phyloP scores from a whole-genome alignment of 2,329 filamentous ascomycete genomes.

The Diaporthe humulicola region DNA sequence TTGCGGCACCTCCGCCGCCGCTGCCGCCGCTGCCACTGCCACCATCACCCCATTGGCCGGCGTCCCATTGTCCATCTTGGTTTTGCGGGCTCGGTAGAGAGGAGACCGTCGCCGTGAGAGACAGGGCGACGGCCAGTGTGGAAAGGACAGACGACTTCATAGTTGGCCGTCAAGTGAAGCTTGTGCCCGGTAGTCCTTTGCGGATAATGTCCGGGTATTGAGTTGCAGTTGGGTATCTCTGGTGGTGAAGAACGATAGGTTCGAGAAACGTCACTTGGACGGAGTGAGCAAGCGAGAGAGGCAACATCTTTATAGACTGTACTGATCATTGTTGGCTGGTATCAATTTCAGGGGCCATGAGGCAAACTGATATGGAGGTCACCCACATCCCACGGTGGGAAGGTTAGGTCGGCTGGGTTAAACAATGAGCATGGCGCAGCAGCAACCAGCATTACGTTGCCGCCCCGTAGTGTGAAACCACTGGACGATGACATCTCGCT shows the following conservation, averaged over 20 bases:
- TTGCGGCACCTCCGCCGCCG: not conserved
- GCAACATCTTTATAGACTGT: constrained; percentile 35
- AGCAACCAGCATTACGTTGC: constrained; percentile 33
- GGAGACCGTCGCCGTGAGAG: constrained; percentile 36
- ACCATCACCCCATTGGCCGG: constrained; percentile 15
- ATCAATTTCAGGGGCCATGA: constrained; percentile 10
- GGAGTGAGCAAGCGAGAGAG: constrained; percentile 8
- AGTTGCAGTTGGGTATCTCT: constrained; percentile 6
- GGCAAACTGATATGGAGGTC: constrained; percentile 18
- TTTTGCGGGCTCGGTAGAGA: constrained; percentile 33
- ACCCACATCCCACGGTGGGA: constrained; percentile 33
- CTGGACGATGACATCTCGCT: constrained; percentile 25
- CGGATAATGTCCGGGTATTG: not conserved
- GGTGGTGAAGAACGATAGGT: not conserved
- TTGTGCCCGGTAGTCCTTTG: not conserved
- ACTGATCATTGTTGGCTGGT: not conserved
- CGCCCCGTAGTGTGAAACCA: constrained; percentile 33
- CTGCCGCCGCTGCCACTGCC: constrained; percentile 8
- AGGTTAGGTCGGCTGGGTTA: constrained; percentile 30
- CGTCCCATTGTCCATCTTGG: constrained; percentile 15
- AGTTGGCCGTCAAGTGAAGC: not conserved
- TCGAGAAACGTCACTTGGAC: not conserved
- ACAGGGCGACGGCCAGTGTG: constrained; percentile 29
- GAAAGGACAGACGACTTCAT: constrained; percentile 36
- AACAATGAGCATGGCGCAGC: constrained; percentile 33